Percentiles rank a stretch among this genome's conserved stretches.
Conservation (phyloP, 106 monocot genomes). For the Allium fistulosum region DNA sequence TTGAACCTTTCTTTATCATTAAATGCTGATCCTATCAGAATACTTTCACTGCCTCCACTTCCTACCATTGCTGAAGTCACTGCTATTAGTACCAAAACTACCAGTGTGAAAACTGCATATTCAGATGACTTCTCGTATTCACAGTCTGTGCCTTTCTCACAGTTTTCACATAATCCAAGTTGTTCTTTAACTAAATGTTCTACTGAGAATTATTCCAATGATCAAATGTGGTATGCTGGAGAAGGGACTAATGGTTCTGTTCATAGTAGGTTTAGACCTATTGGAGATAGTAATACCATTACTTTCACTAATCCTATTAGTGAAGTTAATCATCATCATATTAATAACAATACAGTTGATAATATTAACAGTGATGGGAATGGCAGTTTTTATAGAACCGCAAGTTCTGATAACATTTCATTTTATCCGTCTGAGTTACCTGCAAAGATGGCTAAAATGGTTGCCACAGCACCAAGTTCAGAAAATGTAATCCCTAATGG, state of each 20-base stretch:
- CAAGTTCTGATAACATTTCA: conserved; percentile 42
- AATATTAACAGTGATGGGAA: not conserved
- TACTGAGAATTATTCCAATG: conserved; percentile 68
- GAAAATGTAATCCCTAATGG: conserved; percentile 23
- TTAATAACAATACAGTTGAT: conserved; percentile 5
- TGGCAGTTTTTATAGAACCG: conserved; percentile 15
- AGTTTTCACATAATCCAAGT: conserved; percentile 96
- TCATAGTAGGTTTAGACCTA: conserved; percentile 81
- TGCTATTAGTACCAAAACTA: conserved; percentile 8
- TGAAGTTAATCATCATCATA: conserved; percentile 2
- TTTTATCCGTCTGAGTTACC: conserved; percentile 75
- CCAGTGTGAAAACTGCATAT: conserved; percentile 41
- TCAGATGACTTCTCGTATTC: conserved; percentile 81
- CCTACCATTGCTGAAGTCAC: not conserved
- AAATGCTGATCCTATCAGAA: conserved; percentile 34
- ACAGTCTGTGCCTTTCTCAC: conserved; percentile 66
- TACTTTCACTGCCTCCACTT: conserved; percentile 40
- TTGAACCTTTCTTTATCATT: conserved; percentile 39
- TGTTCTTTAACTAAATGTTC: conserved; percentile 77
- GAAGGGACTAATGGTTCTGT: conserved; percentile 99
- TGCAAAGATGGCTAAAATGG: conserved; percentile 19
- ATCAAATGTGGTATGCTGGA: conserved; percentile 75
- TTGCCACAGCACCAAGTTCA: conserved; percentile 13
- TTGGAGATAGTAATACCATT: conserved; percentile 53
- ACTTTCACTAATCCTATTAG: conserved; percentile 39